Base-by-base conservation (phyloP, 148 eudicot genomes). In the Camellia sinensis region DNA sequence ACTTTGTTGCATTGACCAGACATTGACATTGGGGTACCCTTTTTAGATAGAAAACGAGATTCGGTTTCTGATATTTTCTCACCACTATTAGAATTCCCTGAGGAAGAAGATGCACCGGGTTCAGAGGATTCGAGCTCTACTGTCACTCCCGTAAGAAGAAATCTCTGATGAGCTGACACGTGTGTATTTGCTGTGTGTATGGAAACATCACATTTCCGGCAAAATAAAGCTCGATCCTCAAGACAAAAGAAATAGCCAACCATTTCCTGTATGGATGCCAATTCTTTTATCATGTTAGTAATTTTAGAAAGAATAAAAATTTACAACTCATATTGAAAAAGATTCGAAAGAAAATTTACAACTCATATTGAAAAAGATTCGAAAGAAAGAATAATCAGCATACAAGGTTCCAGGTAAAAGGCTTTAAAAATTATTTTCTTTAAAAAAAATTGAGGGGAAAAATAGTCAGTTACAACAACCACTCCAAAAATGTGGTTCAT, bases 231-330 rank as follows among this genome's bases (percentile, higher is more conserved):
- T 73, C 99, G 84, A 73, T 94, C 99, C 89, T 96, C 95, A 69
- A 96, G 80, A 83, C 99, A 96, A 80, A 96, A 96, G 92, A 96
- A 92, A 81, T 93, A 96, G 56, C 97, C 99, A 71, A 87, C 88
- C 65, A 88, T 68, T 56, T 96, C 99, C 99, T 96, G 98, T 83
- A 90, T 40, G 53, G 71, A 19, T 3, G 12, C 5, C 37, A 57
- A 79, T 21, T 62, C 79, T n/a, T 46, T 17, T 43, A 50, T 67
- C 67, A 61, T 29, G 67, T 63, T 63, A 63, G 3, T 63, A 3
- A n/a, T n/a, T 21, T n/a, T 13, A 53, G 1, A 57, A 74, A 29
- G 67, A 44, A 18, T 10, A 17, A 74, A 74, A 37, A 62, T 54
- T 53, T 73, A 19, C 76, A 54, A 73, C 62, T 73, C 19, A 73